Conservation (phyloP, 768 basidiomycete genomes). For the Leccinum imitatum region DNA sequence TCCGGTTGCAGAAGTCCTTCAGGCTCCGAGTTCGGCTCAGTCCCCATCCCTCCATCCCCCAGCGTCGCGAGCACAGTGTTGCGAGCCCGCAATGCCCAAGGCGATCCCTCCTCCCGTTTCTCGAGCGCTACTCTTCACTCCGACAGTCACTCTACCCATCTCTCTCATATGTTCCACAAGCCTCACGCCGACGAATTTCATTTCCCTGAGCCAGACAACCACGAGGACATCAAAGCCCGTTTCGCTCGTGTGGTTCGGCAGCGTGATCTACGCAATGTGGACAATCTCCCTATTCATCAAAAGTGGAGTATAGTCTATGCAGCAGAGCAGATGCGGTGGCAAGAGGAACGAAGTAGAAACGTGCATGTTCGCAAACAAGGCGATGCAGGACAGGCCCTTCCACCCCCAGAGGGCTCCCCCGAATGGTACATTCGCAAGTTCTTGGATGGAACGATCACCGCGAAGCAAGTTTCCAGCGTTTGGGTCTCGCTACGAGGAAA, state of each 20-base stretch:
- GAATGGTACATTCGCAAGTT: constrained; percentile 95
- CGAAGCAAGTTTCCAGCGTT: constrained; percentile 76
- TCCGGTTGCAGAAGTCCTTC: constrained; percentile 50
- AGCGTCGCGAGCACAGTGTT: constrained; percentile 35
- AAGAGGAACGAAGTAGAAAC: constrained; percentile 63
- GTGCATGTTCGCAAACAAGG: constrained; percentile 59
- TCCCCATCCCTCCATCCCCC: constrained; percentile 35
- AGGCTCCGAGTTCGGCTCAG: constrained; percentile 53
- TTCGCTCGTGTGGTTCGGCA: constrained; percentile 77
- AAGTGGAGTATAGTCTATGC: constrained; percentile 92
- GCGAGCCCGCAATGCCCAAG: constrained; percentile 57
- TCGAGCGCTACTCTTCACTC: constrained; percentile 45
- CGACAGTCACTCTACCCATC: constrained; percentile 40
- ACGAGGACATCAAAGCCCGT: constrained; percentile 74
- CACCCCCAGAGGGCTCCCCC: constrained; percentile 68
- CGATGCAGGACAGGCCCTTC: constrained; percentile 53
- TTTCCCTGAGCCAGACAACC: constrained; percentile 64
- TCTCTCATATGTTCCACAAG: constrained; percentile 48
- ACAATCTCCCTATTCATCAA: constrained; percentile 67
- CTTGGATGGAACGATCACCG: constrained; percentile 79
- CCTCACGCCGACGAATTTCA: constrained; percentile 40
- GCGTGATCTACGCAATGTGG: constrained; percentile 62
- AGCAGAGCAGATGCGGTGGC: constrained; percentile 79
- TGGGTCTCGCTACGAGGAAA: constrained; percentile 77
- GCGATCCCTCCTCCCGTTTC: constrained; percentile 60